phyloP scores from a whole-genome alignment of 202 grass and related monocot species.

The Thinopyrum obtusiflorum region DNA sequence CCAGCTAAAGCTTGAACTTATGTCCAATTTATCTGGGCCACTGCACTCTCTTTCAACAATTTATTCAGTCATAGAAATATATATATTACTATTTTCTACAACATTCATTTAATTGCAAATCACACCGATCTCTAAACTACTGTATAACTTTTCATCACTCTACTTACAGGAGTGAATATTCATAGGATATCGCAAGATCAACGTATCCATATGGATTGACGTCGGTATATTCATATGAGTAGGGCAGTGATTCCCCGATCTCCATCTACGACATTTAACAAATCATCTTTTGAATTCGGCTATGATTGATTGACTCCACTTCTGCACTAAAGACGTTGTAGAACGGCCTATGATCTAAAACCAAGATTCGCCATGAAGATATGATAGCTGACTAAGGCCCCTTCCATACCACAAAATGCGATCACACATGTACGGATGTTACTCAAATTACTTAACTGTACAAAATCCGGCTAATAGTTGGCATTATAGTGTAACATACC shows the following conservation, averaged over 20 bases:
- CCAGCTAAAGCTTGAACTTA: too few relatives aligned
- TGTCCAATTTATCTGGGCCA: too few relatives aligned
- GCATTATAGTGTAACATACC: constrained; percentile 38
- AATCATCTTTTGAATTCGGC: constrained; percentile 87
- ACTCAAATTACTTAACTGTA: constrained; percentile 26
- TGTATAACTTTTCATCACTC: too few relatives aligned
- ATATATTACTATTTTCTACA: too few relatives aligned
- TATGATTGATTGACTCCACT: constrained; percentile 91
- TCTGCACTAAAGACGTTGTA: constrained; percentile 79
- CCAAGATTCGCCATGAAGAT: constrained; percentile 78
- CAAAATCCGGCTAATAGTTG: constrained; percentile 1
- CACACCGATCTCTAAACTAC: too few relatives aligned
- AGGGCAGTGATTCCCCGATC: constrained; percentile 80
- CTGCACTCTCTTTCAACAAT: too few relatives aligned
- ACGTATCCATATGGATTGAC: constrained; percentile 61
- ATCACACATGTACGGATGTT: constrained; percentile 78
- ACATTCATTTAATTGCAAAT: too few relatives aligned
- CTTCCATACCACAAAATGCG: constrained; percentile 89
- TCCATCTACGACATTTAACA: constrained; percentile 70
- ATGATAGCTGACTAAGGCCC: constrained; percentile 77
- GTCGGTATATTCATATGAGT: constrained; percentile 70
- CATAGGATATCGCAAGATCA: too few relatives aligned
- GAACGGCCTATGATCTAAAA: constrained; percentile 91
- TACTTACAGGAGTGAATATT: too few relatives aligned
- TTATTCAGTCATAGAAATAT: too few relatives aligned